Evolutionary conservation across 352 stramenopile species (phyloP).

Genomic region (Phytopythium kandeliae): DNA sequence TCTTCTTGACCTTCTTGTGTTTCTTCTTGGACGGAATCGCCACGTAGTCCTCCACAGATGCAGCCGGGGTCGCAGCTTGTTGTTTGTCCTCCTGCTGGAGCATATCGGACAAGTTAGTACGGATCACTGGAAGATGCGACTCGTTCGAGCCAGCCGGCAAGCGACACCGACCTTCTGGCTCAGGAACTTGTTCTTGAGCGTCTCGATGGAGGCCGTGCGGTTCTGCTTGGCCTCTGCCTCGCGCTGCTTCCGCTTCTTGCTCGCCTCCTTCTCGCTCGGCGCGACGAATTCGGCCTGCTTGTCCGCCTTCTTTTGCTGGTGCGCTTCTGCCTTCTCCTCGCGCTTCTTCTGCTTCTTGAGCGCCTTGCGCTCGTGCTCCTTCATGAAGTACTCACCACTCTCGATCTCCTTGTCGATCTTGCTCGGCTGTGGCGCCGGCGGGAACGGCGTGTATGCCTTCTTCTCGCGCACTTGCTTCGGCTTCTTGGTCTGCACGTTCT

Average conservation of each 20-base stretch:
- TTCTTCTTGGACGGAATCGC: constrained; percentile 46
- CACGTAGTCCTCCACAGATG: constrained; percentile 61
- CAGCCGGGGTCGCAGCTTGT: constrained; percentile 14
- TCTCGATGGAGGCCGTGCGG: constrained; percentile 47
- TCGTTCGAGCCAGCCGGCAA: neutral
- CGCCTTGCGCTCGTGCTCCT: constrained; percentile 92
- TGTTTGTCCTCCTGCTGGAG: constrained; percentile 30
- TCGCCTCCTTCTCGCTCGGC: constrained; percentile 68
- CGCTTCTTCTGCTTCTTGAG: constrained; percentile 90
- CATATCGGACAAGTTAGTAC: neutral
- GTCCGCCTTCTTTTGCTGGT: constrained; percentile 66
- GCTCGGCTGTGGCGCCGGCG: constrained; percentile 90
- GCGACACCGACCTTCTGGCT: constrained; percentile 48
- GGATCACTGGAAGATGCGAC: constrained; percentile 2
- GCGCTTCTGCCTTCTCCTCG: constrained; percentile 47
- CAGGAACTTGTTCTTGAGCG: constrained; percentile 82
- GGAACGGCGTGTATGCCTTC: constrained; percentile 98
- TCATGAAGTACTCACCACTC: constrained; percentile 99
- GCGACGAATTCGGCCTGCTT: constrained; percentile 71
- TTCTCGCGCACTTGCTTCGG: constrained; percentile 87
- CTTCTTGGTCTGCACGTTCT: constrained; percentile 98
- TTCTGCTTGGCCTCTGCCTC: constrained; percentile 41
- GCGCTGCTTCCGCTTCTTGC: constrained; percentile 80
- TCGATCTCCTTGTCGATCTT: constrained; percentile 99
- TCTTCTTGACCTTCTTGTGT: constrained; percentile 45